phyloP scores from a whole-genome alignment of 192 early-diverging fungal genomes.

The Umbelopsis sp. region DNA sequence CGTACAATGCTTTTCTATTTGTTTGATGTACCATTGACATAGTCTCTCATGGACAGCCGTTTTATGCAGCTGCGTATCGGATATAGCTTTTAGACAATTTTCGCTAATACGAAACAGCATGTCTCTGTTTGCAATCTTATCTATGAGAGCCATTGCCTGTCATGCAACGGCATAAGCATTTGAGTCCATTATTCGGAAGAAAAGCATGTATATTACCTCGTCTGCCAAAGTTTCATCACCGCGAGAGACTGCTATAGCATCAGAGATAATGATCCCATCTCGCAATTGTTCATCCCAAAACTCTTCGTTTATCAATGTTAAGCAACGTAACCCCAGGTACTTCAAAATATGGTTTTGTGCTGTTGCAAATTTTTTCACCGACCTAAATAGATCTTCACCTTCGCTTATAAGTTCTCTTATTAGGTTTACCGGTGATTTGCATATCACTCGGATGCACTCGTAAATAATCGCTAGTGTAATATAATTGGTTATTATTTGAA shows the following conservation, averaged over 20 bases:
- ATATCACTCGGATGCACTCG: constrained; percentile 35
- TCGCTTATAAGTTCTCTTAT: neutral
- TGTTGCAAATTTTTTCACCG: constrained; percentile 36
- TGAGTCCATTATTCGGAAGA: neutral
- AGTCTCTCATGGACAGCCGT: neutral
- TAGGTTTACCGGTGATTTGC: neutral
- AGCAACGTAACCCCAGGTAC: constrained; percentile 48
- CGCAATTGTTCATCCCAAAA: constrained; percentile 31
- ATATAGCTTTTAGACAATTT: constrained; percentile 1
- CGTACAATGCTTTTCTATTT: constrained; percentile 6
- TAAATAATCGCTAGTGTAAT: constrained; percentile 39
- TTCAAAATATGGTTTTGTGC: constrained; percentile 54
- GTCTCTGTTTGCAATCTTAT: neutral
- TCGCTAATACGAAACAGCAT: neutral
- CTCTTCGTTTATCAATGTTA: constrained; percentile 25
- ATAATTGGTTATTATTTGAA: neutral
- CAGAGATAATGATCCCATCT: constrained; percentile 20
- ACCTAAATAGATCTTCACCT: constrained; percentile 19
- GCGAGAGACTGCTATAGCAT: neutral
- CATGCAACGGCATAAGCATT: neutral
- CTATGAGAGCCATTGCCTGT: neutral
- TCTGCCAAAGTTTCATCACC: constrained; percentile 20
- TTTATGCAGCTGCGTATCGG: neutral
- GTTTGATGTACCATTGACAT: neutral
- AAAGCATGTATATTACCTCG: constrained; percentile 5